Conservation (phyloP, 441 rosid species). For the Gossypium lobatum region DNA sequence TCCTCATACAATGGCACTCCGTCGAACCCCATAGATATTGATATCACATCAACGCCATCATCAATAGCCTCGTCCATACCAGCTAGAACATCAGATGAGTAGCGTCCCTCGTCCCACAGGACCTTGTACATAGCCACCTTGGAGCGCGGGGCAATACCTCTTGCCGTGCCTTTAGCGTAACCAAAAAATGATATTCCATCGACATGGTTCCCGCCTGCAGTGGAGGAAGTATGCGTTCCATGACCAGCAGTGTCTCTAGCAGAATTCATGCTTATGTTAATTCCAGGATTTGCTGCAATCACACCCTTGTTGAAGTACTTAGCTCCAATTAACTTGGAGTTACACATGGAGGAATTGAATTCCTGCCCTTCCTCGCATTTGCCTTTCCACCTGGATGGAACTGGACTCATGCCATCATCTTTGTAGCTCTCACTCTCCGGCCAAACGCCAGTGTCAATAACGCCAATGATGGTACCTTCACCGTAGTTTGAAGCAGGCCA, state of each 20-base stretch:
- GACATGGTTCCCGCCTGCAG: constrained; percentile 38
- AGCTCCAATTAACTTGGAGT: constrained; percentile 44
- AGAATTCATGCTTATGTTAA: constrained; percentile 30
- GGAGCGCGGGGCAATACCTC: constrained; percentile 40
- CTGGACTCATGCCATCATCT: constrained; percentile 32
- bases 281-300: constrained; percentile 29
- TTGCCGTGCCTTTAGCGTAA: constrained; percentile 43
- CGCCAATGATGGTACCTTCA: constrained; percentile 33
- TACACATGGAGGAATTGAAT: constrained; percentile 38
- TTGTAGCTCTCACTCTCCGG: constrained; percentile 41
- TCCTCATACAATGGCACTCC: constrained; percentile 34
- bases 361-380: constrained; percentile 34
- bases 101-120: constrained; percentile 30
- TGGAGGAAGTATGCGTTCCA: constrained; percentile 45
- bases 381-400: constrained; percentile 46
- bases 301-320: constrained; percentile 41
- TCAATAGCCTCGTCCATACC: constrained; percentile 43
- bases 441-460: constrained; percentile 46
- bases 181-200: constrained; percentile 29
- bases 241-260: constrained; percentile 37
- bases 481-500: constrained; percentile 43
- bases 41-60: constrained; percentile 53
- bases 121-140: constrained; percentile 48
- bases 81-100: constrained; percentile 49
- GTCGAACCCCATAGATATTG: constrained; percentile 46